These are phyloP conservation scores for Clausena lansium DNA, from an alignment of 345 rosid species.

Conservation along the genomic window DNA sequence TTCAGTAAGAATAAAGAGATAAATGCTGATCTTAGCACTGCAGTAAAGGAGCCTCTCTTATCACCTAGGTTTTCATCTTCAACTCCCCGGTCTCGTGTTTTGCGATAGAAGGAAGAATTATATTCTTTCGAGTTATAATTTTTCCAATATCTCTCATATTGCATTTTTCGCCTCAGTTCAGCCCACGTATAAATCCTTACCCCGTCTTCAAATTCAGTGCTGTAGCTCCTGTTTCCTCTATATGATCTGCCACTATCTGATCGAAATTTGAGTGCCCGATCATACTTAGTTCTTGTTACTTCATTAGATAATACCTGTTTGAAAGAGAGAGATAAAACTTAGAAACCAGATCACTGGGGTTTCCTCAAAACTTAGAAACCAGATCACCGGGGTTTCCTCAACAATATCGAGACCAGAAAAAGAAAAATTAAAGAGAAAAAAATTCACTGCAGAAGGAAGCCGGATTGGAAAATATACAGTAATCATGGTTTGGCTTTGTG, in stretches of 20 bases:
- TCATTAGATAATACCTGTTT: conserved; percentile 76
- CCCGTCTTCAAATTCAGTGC: conserved; percentile 48
- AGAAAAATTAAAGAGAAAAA: not conserved
- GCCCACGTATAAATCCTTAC: conserved; percentile 56
- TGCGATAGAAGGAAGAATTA: conserved; percentile 21
- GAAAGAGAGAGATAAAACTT: conserved; percentile 13
- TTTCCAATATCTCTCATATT: conserved; percentile 42
- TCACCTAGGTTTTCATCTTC: conserved; percentile 36
- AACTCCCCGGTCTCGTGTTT: conserved; percentile 36
- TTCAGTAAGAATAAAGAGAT: conserved; percentile 55
- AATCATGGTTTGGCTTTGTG: not conserved
- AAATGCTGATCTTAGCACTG: conserved; percentile 59
- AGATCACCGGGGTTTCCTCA: not conserved
- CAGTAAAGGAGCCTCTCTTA: conserved; percentile 53
- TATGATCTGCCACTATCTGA: conserved; percentile 38
- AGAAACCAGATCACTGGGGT: not conserved
- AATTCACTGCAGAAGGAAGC: not conserved
- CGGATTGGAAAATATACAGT: not conserved
- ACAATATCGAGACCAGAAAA: not conserved
- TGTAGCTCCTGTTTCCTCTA: conserved; percentile 31
- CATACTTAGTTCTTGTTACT: conserved; percentile 59
- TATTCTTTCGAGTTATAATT: conserved; percentile 27
- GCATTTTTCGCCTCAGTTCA: conserved; percentile 51
- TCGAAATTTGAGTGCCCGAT: conserved; percentile 44
- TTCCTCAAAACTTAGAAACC: not conserved